Evolutionary conservation across 176 grass and related monocot species (phyloP).

Genomic region (Triticum turgidum): DNA sequence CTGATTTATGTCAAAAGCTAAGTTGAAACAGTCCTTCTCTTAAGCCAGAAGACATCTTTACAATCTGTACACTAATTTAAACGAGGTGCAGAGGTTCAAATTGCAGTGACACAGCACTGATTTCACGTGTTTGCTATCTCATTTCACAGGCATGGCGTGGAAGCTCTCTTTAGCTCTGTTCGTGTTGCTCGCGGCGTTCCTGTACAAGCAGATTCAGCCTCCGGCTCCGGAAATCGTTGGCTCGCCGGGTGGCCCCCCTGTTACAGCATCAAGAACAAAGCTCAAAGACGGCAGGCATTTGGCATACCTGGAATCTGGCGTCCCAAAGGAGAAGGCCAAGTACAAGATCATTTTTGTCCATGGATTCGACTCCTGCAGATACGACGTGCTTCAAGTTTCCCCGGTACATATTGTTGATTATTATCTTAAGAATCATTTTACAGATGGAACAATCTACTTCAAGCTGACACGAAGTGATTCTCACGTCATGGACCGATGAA

Average conservation of each 20-base stretch:
- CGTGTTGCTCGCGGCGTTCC: slow-evolving; percentile 31
- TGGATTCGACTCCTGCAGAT: slow-evolving; percentile 75
- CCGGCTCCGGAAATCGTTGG: slow-evolving; percentile 42
- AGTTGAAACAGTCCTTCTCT: not conserved
- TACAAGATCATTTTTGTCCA: slow-evolving; percentile 81
- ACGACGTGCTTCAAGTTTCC: slow-evolving; percentile 61
- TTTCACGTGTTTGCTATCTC: not conserved
- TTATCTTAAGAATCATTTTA: not conserved
- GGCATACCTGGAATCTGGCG: slow-evolving; percentile 72
- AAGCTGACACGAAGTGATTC: not conserved
- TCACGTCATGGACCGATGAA: not conserved
- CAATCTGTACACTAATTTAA: not conserved
- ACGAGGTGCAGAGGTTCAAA: not conserved
- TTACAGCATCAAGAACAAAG: slow-evolving; percentile 51
- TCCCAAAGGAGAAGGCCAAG: slow-evolving; percentile 63
- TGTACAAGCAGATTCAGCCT: slow-evolving; percentile 56
- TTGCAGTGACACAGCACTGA: not conserved
- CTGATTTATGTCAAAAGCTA: slow-evolving; percentile 3
- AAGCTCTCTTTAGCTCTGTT: slow-evolving; percentile 39
- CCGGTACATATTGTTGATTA: slow-evolving; percentile 31
- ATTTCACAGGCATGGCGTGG: slow-evolving; percentile 39
- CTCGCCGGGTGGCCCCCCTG: slow-evolving; percentile 37
- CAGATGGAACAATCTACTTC: not conserved
- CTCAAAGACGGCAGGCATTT: slow-evolving; percentile 83
- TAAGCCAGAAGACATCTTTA: not conserved